phyloP scores from a whole-genome alignment of 352 stramenopile genomes.

The Elongisporangium prolatum region DNA sequence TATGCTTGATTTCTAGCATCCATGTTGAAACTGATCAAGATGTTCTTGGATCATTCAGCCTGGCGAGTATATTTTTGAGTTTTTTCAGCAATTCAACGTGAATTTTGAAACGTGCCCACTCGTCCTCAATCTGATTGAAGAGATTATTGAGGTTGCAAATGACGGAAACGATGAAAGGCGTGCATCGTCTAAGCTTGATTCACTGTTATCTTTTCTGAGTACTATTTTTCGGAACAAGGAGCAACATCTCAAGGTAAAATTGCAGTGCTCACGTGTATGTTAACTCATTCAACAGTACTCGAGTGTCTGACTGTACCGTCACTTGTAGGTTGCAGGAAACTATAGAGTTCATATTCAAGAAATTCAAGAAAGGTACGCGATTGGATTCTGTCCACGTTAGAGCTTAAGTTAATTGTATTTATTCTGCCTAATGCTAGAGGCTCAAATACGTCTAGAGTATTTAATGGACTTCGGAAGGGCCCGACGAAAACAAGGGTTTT shows the following conservation, averaged over 20 bases:
- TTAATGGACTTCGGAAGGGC: constrained; percentile 45
- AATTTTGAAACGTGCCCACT: constrained; percentile 87
- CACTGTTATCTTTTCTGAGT: constrained; percentile 76
- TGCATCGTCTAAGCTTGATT: constrained; percentile 72
- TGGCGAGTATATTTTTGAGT: constrained; percentile 88
- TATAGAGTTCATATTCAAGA: constrained; percentile 90
- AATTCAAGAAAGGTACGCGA: constrained; percentile 73
- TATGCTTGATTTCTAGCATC: background rate
- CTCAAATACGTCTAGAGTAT: constrained; percentile 34
- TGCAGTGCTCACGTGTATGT: too few relatives aligned
- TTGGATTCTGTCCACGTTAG: constrained; percentile 23
- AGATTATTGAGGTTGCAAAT: constrained; percentile 83
- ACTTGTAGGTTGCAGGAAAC: constrained; percentile 53
- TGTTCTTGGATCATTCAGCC: constrained; percentile 23
- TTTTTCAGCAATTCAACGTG: constrained; percentile 89
- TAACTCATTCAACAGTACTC: too few relatives aligned
- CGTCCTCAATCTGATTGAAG: constrained; percentile 84
- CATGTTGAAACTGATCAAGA: background rate
- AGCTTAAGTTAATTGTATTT: constrained; percentile 15
- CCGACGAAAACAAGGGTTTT: constrained; percentile 84
- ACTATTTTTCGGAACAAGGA: constrained; percentile 86
- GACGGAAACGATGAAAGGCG: constrained; percentile 59
- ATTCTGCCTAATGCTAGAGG: constrained; percentile 15
- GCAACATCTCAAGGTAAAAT: constrained; percentile 52
- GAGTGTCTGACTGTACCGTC: too few relatives aligned